phyloP scores from a whole-genome alignment of 2,329 filamentous ascomycete genomes.

The Westerdykella sp. region DNA sequence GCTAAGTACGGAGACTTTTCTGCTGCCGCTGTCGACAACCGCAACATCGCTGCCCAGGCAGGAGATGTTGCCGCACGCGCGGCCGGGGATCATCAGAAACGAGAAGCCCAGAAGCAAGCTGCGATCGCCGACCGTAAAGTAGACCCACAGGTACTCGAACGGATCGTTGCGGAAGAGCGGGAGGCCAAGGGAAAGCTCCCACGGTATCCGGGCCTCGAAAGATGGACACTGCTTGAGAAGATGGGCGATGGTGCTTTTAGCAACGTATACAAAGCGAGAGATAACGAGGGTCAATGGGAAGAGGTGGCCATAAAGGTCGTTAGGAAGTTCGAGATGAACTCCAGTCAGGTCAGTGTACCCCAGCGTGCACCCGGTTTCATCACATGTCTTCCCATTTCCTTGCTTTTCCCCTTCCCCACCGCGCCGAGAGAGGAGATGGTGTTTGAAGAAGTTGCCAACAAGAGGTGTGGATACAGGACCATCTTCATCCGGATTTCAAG shows the following conservation, averaged over 20 bases:
- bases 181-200: conserved; percentile 81
- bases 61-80: conserved; percentile 59
- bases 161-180: conserved; percentile 86
- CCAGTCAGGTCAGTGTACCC: conserved; percentile 76
- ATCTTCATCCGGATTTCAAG: conserved; percentile 94
- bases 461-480: conserved; percentile 59
- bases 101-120: conserved; percentile 42
- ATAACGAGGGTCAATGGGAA: conserved; percentile 62
- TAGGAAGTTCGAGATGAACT: conserved; percentile 98
- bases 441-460: conserved; percentile 45
- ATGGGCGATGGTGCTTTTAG: conserved; percentile 99
- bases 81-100: conserved; percentile 56
- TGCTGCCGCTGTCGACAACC: conserved; percentile 54
- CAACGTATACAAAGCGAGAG: conserved; percentile 89
- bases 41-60: conserved; percentile 63
- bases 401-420: conserved; percentile 25
- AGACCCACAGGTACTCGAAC: conserved; percentile 66
- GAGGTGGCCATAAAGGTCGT: conserved; percentile 98
- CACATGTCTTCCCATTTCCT: conserved; percentile 22
- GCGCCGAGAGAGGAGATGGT: conserved; percentile 15
- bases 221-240: conserved; percentile 85
- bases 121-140: conserved; percentile 44
- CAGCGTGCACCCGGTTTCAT: conserved; percentile 13
- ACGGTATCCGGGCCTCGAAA: conserved; percentile 73
- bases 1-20: conserved; percentile 52